Conservation (phyloP, 129 eudicot genomes). For the Flaveria linearis region DNA sequence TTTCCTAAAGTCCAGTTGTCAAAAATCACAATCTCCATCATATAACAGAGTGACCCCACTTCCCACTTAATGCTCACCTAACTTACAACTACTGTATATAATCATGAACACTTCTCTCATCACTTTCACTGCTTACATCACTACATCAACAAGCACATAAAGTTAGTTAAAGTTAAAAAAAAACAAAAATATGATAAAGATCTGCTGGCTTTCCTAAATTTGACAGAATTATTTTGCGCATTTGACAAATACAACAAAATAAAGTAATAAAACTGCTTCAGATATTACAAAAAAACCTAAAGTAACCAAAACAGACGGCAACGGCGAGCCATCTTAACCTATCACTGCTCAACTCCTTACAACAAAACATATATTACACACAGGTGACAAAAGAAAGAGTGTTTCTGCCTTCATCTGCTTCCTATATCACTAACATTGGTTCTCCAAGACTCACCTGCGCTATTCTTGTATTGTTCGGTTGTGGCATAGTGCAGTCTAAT, state of each 20-base stretch:
- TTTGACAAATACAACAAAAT: conserved; percentile 35
- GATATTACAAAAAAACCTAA: conserved; percentile 28
- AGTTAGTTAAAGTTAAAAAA: not conserved
- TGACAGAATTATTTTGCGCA: conserved; percentile 36
- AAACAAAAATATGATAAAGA: not conserved
- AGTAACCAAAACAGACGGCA: conserved; percentile 32
- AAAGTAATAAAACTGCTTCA: conserved; percentile 8
- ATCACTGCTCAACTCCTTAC: conserved; percentile 32
- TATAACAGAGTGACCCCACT: not conserved
- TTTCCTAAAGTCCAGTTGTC: not conserved
- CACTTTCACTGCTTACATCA: conserved; percentile 17
- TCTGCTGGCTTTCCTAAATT: conserved; percentile 16
- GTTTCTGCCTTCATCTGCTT: conserved; percentile 45
- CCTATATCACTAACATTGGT: conserved; percentile 50
- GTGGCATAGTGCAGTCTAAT: conserved; percentile 73
- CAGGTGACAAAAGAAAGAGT: not conserved
- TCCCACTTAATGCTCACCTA: not conserved
- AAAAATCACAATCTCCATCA: not conserved
- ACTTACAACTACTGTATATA: not conserved
- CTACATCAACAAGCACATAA: not conserved
- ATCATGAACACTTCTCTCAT: conserved; percentile 2
- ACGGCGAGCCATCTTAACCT: conserved; percentile 26
- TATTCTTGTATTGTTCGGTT: conserved; percentile 49
- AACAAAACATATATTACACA: conserved; percentile 23
- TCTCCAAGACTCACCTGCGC: conserved; percentile 60